Percentiles rank a stretch among this genome's conserved stretches.
These are phyloP conservation scores for Iodosphaeria phyllophila DNA, from an alignment of 2,329 filamentous ascomycete species.

Conservation along the genomic window DNA sequence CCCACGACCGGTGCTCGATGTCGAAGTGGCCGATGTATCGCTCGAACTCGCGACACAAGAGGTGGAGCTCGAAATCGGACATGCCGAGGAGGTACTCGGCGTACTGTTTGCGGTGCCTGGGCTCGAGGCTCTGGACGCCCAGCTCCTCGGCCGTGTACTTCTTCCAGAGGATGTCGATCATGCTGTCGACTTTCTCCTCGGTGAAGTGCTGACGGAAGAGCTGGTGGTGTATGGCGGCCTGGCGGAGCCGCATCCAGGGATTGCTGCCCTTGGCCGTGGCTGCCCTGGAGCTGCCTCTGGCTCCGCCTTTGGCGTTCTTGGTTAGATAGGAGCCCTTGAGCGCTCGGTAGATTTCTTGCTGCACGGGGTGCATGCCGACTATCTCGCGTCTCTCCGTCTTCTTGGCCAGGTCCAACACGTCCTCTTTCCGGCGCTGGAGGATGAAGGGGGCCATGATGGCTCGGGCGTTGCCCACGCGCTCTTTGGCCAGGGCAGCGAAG, in stretches of 20 bases:
- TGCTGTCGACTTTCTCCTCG: conserved; percentile 55
- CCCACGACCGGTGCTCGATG: conserved; percentile 30
- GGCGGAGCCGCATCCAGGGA: conserved; percentile 76
- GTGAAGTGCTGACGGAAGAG: conserved; percentile 70
- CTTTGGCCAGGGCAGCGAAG: conserved; percentile 66
- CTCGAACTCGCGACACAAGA: conserved; percentile 42
- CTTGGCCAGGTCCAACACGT: conserved; percentile 70
- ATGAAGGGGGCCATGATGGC: conserved; percentile 94
- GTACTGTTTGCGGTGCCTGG: conserved; percentile 31
- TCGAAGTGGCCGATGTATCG: conserved; percentile 33
- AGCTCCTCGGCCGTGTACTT: conserved; percentile 39
- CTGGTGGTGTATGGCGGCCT: conserved; percentile 80
- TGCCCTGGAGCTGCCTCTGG: conserved; percentile 30
- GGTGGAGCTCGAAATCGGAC: conserved; percentile 46
- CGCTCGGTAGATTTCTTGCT: conserved; percentile 54
- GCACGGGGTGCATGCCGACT: conserved; percentile 58
- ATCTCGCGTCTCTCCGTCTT: conserved; percentile 66
- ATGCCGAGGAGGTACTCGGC: conserved; percentile 35
- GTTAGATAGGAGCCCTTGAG: conserved; percentile 45
- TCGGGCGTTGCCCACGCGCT: conserved; percentile 71
- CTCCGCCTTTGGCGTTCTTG: conserved; percentile 35
- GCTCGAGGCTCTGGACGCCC: conserved; percentile 17
- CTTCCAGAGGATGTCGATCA: conserved; percentile 59
- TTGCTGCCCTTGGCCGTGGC: conserved; percentile 38
- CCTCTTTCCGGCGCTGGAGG: conserved; percentile 78